phyloP scores from a whole-genome alignment of 2,329 filamentous ascomycete genomes.

The Atkinsonella hypoxylon region DNA sequence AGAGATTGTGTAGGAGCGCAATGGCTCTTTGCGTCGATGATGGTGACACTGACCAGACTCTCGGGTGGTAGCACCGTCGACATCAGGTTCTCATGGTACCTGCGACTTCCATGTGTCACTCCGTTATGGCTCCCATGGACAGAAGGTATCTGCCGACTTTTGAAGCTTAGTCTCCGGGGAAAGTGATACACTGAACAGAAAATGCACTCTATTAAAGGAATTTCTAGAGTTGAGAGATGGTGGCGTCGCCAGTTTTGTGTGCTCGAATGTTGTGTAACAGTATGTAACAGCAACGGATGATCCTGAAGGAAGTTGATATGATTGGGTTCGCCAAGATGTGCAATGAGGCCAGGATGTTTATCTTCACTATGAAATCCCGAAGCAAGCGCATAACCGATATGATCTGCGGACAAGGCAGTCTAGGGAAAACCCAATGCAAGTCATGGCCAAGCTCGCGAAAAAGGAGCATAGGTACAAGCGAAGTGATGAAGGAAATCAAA shows the following conservation, averaged over 20 bases:
- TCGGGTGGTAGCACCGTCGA: slow-evolving; percentile 3
- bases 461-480: too few species aligned
- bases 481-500: too few species aligned
- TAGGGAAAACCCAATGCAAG: too few species aligned
- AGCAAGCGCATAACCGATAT: too few species aligned
- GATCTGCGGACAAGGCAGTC: too few species aligned
- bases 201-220: not conserved
- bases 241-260: not conserved
- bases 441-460: too few species aligned
- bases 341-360: not conserved
- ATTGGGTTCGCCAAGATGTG: not conserved
- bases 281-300: slow-evolving; percentile 1
- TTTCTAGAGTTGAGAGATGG: not conserved
- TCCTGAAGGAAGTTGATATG: not conserved
- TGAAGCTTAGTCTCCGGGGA: not conserved
- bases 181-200: too few species aligned
- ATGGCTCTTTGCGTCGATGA: not conserved
- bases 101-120: not conserved
- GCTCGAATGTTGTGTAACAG: not conserved
- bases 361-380: too few species aligned
- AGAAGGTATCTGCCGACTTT: not conserved
- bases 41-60: slow-evolving; percentile 3
- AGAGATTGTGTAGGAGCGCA: slow-evolving; percentile 4
- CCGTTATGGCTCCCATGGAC: not conserved
- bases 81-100: not conserved